A percentile compares a stretch with the other conserved stretches of the same genome.
These are phyloP conservation scores for Limnanthes douglasii DNA, from an alignment of 345 rosid species.

Conservation along the genomic window DNA sequence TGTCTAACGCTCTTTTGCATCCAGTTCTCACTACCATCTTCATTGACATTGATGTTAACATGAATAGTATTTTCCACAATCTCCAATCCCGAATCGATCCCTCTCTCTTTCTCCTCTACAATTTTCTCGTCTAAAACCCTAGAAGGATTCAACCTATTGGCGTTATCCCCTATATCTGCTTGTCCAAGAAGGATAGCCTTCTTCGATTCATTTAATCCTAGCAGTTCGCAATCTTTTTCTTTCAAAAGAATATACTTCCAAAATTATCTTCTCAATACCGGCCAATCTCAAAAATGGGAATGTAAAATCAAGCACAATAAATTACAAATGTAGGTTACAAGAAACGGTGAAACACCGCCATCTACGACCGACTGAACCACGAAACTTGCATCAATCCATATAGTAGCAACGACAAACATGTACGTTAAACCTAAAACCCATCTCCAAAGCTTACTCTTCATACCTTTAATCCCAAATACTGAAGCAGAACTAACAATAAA, in stretches of 20 bases:
- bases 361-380: constrained; percentile 90
- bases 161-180: constrained; percentile 13
- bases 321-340: constrained; percentile 87
- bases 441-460: constrained; percentile 47
- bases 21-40: constrained; percentile 22
- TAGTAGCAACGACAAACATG: constrained; percentile 68
- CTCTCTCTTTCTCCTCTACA: too few species aligned
- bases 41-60: constrained; percentile 9
- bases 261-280: constrained; percentile 54
- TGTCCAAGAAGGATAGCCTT: constrained; percentile 49
- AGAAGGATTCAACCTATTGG: constrained; percentile 13
- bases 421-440: constrained; percentile 69
- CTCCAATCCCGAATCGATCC: constrained; percentile 14
- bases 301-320: constrained; percentile 65
- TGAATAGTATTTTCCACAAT: constrained; percentile 13
- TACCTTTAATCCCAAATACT: constrained; percentile 14
- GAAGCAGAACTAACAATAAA: neutral
- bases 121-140: constrained; percentile 27
- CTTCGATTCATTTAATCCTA: constrained; percentile 45
- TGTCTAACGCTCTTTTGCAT: constrained; percentile 80
- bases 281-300: constrained; percentile 65
- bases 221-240: constrained; percentile 22
- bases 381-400: constrained; percentile 93
- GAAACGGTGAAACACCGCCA: constrained; percentile 84
- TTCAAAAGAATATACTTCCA: constrained; percentile 53